phyloP scores from a whole-genome alignment of 495 filamentous ascomycete genomes.

The Penicillium psychrofluorescens region DNA sequence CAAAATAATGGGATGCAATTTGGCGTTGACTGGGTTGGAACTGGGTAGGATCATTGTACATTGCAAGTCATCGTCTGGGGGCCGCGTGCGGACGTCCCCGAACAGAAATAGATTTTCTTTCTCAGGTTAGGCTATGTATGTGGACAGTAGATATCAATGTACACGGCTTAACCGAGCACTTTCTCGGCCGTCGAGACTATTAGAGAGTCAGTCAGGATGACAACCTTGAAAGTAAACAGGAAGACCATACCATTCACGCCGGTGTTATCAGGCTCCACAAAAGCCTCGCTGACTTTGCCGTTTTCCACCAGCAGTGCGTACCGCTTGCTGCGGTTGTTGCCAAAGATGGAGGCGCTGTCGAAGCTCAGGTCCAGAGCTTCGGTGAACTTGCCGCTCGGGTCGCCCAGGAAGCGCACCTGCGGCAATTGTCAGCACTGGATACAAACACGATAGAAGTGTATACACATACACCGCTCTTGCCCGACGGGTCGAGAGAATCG shows the following conservation, averaged over 20 bases:
- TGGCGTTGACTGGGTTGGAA: slow-evolving; percentile 7
- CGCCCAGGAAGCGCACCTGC: slow-evolving; percentile 83
- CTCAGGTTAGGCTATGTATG: slow-evolving; percentile 3
- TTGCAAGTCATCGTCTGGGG: neutral
- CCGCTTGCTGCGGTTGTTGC: slow-evolving; percentile 76
- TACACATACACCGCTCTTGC: slow-evolving; percentile 63
- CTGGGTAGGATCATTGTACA: slow-evolving; percentile 4
- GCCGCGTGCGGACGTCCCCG: neutral
- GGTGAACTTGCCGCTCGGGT: slow-evolving; percentile 78
- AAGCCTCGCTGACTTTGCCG: slow-evolving; percentile 67
- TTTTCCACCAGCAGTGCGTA: slow-evolving; percentile 76
- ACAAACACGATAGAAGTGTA: neutral
- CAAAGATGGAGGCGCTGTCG: slow-evolving; percentile 78
- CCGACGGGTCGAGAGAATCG: slow-evolving; percentile 60
- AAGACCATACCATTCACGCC: slow-evolving; percentile 65
- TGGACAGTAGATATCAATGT: neutral
- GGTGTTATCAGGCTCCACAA: slow-evolving; percentile 91
- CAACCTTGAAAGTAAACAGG: neutral
- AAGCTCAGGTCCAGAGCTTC: slow-evolving; percentile 78
- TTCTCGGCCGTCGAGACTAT: slow-evolving; percentile 66
- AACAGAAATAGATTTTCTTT: neutral
- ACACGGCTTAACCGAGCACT: slow-evolving; percentile 50
- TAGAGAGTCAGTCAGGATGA: slow-evolving; percentile 10
- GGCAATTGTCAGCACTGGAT: neutral
- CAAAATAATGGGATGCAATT: no score